Conservation (phyloP, 1,139 yeast species). For the Magnusiomyces suaveolens region DNA sequence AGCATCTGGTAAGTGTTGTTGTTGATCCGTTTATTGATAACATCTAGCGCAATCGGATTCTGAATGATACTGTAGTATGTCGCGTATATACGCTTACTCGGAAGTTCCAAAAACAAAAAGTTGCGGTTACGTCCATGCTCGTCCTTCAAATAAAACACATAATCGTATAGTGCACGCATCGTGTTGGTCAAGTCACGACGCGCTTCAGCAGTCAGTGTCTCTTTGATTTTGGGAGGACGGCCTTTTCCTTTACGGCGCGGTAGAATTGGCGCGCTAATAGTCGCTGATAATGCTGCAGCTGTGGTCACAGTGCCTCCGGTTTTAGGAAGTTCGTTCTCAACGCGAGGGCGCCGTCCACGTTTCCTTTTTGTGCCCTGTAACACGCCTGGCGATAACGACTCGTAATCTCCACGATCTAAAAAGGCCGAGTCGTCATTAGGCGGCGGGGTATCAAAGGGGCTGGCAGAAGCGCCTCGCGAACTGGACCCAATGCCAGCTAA, state of each 20-base stretch:
- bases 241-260: slow-evolving; percentile 30
- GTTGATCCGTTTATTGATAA: slow-evolving; percentile 50
- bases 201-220: slow-evolving; percentile 34
- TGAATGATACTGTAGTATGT: slow-evolving; percentile 76
- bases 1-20: slow-evolving; percentile 43
- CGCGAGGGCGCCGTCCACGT: slow-evolving; percentile 17
- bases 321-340: slow-evolving; percentile 3
- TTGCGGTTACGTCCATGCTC: slow-evolving; percentile 37
- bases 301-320: slow-evolving; percentile 6
- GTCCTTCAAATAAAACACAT: slow-evolving; percentile 30
- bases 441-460: slow-evolving; percentile 12
- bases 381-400: slow-evolving; percentile 6
- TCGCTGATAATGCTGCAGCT: slow-evolving; percentile 12
- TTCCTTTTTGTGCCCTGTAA: slow-evolving; percentile 16
- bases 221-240: slow-evolving; percentile 33
- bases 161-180: slow-evolving; percentile 17
- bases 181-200: slow-evolving; percentile 20
- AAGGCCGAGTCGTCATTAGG: not conserved
- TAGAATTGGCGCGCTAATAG: slow-evolving; percentile 16
- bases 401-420: not conserved
- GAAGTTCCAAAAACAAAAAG: slow-evolving; percentile 34
- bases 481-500: slow-evolving; percentile 69
- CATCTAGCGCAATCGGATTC: slow-evolving; percentile 73
- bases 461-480: slow-evolving; percentile 32
- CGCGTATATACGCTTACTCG: slow-evolving; percentile 67